Evolutionary conservation across 495 filamentous ascomycete genomes (phyloP), one percentile per base, ranked within the genome.

Genomic region (Corynascus novoguineensis): DNA sequence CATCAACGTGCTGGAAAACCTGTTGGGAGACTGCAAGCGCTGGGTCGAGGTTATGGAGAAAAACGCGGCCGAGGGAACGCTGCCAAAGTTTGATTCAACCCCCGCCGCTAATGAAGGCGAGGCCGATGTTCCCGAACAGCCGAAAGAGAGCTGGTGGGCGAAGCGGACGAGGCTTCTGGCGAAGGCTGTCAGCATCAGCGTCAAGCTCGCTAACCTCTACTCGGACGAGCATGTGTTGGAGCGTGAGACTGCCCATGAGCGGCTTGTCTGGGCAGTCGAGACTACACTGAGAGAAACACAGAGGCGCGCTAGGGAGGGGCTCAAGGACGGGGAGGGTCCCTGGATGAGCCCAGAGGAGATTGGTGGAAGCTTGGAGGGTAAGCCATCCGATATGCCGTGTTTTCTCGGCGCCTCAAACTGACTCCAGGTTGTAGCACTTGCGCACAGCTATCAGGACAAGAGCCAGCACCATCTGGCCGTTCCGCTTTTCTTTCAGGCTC

Each of bases 401-500:
- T 31, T 19, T 12, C 21, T 48, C 31, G 28, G 7, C 2, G 14
- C 7, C 35, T 14, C 37, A 21, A 15, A 32, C 24, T 25, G 9
- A 58, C 64, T 62, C 64, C 31, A 52, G 55, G 37, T 12, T 28
- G 53, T 60, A 84, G 87, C 86, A 5, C 78, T 97, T 24, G 92
- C 80, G 19, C 73, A 81, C 27, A 81, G 82, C 59, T 97, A 95
- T 71, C 80, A 83, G 57, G 72, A 73, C 42, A 83, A 82, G 62
- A 75, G 84, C 49, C 80, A 85, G 57, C 80, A 86, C 59, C 87
- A 89, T 55, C 83, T 96, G 8, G 87, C 93, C 15, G 79, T 89
- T 27, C 92, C 92, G n/a, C 75, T 97, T 34, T 95, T 88, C 67
- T 78, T 97, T 60, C 91, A 92, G 60, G 87, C 91, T 3, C 73